Base-by-base conservation (phyloP, 2,329 filamentous ascomycete genomes). In the Neurospora sp. region DNA sequence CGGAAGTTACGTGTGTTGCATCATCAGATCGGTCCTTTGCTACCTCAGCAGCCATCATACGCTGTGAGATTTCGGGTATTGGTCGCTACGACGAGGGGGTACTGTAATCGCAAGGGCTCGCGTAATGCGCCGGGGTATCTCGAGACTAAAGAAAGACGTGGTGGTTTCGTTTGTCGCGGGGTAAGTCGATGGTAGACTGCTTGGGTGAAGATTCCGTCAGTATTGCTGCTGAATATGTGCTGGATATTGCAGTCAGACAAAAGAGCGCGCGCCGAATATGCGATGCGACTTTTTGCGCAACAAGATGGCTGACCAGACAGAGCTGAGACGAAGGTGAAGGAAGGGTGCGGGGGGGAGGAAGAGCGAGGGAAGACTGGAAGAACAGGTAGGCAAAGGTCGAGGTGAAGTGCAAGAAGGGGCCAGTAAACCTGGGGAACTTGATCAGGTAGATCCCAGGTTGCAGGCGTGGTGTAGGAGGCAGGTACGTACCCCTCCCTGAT, bases 41-140 rank as follows among this genome's bases (percentile, higher is more conserved):
- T 82, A 84, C 83, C 85, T 87, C 86, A 84, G 85, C 85, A 84
- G 86, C 86, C 86, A 89, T 89, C 85, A 86, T 89, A 85, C 86
- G 85, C 84, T 80, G 81, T 82, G 78, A 78, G 76, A 78, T 77
- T 78, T 76, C 75, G 77, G 78, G 70, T 74, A 72, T 70, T 68
- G 72, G 72, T 71, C 58, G 68, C 11, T 43, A n/a, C 52, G 66
- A 38, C 67, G 69, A 28, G 69, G 73, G 67, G 71, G 68, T 69
- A 4, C 28, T 36, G 52, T 7, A 11, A 33, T 62, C 52, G 52
- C 28, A 62, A 62, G 52, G 52, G 52, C 23, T 71, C 71, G 70
- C 69, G 72, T 72, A 68, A 67, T 68, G 68, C 69, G 66, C 43
- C 72, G 73, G 67, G 71, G 70, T 68, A 68, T 72, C 69, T 72